phyloP scores from a whole-genome alignment of 345 rosid genomes.

The Camelina sativa region DNA sequence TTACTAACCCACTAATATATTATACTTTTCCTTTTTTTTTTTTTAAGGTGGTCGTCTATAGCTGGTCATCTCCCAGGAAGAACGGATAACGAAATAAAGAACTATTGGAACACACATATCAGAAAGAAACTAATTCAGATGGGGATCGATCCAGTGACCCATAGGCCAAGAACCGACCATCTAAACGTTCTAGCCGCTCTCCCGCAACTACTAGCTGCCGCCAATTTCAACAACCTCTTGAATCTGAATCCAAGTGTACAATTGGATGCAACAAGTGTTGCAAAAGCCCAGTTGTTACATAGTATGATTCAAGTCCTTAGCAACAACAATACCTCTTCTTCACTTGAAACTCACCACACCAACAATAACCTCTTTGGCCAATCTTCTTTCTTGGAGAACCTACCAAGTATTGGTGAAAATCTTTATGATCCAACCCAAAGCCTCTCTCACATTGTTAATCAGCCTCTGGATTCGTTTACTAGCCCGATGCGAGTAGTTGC shows the following conservation, averaged over 20 bases:
- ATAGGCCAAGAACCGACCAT: constrained; percentile 48
- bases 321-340: constrained; percentile 35
- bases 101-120: constrained; percentile 47
- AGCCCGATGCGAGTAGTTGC: constrained; percentile 9
- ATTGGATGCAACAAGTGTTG: constrained; percentile 58
- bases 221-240: constrained; percentile 54
- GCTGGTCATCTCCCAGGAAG: constrained; percentile 50
- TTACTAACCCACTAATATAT: constrained; percentile 33
- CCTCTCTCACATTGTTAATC: constrained; percentile 38
- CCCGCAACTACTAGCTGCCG: constrained; percentile 64
- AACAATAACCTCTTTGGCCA: constrained; percentile 37
- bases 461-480: constrained; percentile 42
- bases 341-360: constrained; percentile 41
- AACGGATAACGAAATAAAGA: constrained; percentile 47
- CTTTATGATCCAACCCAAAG: constrained; percentile 42
- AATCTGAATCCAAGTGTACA: constrained; percentile 47
- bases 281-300: constrained; percentile 59
- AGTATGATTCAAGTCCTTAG: constrained; percentile 54
- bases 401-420: constrained; percentile 30
- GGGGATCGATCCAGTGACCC: constrained; percentile 47
- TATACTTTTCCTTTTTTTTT: neutral
- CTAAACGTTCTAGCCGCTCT: constrained; percentile 55
- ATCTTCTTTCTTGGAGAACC: constrained; percentile 44
- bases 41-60: constrained; percentile 45
- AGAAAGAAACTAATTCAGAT: constrained; percentile 46